A percentile compares a stretch with the other conserved stretches of the same genome.
phyloP scores from a whole-genome alignment of 1,139 yeast species.

The Suhomyces coccinellae region DNA sequence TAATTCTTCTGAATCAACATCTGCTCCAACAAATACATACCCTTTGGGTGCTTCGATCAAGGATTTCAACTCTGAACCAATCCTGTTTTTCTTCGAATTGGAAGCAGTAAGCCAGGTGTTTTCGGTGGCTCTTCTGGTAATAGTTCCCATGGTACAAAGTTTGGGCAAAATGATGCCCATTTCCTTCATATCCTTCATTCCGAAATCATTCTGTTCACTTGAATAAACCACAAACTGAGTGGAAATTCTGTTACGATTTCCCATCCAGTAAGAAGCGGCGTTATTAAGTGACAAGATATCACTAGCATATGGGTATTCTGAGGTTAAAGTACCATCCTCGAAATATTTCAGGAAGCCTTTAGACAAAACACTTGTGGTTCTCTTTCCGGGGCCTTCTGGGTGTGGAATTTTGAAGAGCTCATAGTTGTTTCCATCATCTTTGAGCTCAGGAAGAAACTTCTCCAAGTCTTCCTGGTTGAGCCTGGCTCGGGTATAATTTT shows the following conservation, averaged over 20 bases:
- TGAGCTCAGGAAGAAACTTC: conserved; percentile 24
- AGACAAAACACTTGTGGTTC: conserved; percentile 80
- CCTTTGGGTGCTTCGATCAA: conserved; percentile 87
- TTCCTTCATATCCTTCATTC: conserved; percentile 29
- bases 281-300: conserved; percentile 78
- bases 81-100: conserved; percentile 78
- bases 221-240: conserved; percentile 79
- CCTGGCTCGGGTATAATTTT: conserved; percentile 49
- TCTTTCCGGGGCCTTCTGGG: conserved; percentile 74
- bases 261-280: conserved; percentile 89
- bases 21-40: conserved; percentile 93
- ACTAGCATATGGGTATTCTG: conserved; percentile 71
- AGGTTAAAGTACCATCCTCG: conserved; percentile 71
- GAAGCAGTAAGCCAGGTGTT: conserved; percentile 98
- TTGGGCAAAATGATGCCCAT: conserved; percentile 82
- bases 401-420: conserved; percentile 79
- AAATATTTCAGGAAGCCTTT: conserved; percentile 71
- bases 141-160: conserved; percentile 91
- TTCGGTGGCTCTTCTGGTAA: conserved; percentile 95
- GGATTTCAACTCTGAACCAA: conserved; percentile 93
- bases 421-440: conserved; percentile 25
- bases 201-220: conserved; percentile 29
- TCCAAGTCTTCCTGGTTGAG: conserved; percentile 21
- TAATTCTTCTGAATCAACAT: conserved; percentile 95
- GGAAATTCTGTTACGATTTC: conserved; percentile 79